Percentiles rank a stretch among this genome's conserved stretches.
Conservation (phyloP, 2,329 filamentous ascomycete genomes). For the Lizonia empirigonia region DNA sequence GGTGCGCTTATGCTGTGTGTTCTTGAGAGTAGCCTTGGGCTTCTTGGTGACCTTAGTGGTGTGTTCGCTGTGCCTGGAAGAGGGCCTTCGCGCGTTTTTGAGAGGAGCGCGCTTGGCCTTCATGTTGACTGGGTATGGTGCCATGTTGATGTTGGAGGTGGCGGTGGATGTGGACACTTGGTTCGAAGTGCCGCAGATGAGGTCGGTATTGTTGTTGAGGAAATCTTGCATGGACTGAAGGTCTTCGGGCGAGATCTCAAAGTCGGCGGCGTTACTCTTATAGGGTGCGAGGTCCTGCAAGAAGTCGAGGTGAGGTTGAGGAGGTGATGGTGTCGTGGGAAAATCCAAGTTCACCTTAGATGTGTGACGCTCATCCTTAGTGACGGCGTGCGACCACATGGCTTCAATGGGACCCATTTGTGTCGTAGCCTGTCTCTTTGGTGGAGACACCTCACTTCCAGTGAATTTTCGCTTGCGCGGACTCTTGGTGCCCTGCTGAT, state of each 20-base stretch:
- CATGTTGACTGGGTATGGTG: not conserved
- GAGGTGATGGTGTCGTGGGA: not conserved
- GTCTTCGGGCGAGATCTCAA: slow-evolving; percentile 1
- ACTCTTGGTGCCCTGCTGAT: not conserved
- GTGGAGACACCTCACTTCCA: not conserved
- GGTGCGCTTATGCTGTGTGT: slow-evolving; percentile 4
- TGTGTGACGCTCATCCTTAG: not conserved
- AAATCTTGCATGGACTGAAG: not conserved
- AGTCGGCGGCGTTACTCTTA: not conserved
- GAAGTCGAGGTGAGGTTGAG: not conserved
- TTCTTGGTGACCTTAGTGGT: slow-evolving; percentile 10
- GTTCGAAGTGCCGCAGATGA: not conserved
- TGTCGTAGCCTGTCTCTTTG: not conserved
- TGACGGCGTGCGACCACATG: slow-evolving; percentile 11
- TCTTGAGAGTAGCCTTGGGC: not conserved
- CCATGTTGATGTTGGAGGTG: not conserved
- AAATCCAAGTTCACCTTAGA: not conserved
- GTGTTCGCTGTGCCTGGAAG: not conserved
- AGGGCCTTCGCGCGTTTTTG: not conserved
- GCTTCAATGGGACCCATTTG: slow-evolving; percentile 10
- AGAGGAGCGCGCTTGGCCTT: not conserved
- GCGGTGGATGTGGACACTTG: not conserved
- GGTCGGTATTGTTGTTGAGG: not conserved
- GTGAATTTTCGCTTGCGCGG: not conserved
- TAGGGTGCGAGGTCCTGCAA: not conserved